Evolutionary conservation across 202 grass and related monocot species (phyloP), one percentile per base, ranked within the genome.

Genomic region (Zoysia matrella): DNA sequence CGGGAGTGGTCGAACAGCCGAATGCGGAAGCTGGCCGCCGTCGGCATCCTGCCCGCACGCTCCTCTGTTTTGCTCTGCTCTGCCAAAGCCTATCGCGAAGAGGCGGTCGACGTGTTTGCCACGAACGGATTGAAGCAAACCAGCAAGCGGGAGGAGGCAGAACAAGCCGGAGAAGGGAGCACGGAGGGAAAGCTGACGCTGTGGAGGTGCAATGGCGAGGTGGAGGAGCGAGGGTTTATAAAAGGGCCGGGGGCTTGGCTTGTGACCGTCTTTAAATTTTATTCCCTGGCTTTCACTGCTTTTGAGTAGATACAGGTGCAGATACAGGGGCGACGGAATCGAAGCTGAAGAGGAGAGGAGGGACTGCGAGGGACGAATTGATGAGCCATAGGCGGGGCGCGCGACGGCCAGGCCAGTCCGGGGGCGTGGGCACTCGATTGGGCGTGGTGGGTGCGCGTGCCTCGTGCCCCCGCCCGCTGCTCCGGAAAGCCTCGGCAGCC

Each of bases 371-470:
- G 30, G 30, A 36, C 7, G 52, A 2, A 61, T 36, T 14, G 10
- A 64, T 16, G 42, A 12, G 30, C 2, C 0, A 15, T 41, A 15
- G 6, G 9, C 30, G 8, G 7, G 11, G 41, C 18, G 71, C 14
- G 48, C 56, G 39, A 11, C 61, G 64, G 61, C 11, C 11, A 54
- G 52, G 16, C 7, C 2, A 4, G 2, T 2, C 0, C 1, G 57
- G 7, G 58, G 58, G 60, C 83, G 82, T 83, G 86, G 84, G 84
- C 84, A 90, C 81, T 93, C 81, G 83, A 93, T 92, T 84, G 80
- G 79, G 63, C 56, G 81, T 69, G 83, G 85, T 87, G 76, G 84
- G 76, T 81, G 83, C 87, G 90, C 87, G 90, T 89, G 90, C 90
- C 83, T 72, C 73, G 66, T 71, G 73, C 48, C n/a, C 78, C 16